A percentile compares a stretch with the other conserved stretches of the same genome.
phyloP scores from a whole-genome alignment of 106 monocot genomes.

The Ottelia alismoides region DNA sequence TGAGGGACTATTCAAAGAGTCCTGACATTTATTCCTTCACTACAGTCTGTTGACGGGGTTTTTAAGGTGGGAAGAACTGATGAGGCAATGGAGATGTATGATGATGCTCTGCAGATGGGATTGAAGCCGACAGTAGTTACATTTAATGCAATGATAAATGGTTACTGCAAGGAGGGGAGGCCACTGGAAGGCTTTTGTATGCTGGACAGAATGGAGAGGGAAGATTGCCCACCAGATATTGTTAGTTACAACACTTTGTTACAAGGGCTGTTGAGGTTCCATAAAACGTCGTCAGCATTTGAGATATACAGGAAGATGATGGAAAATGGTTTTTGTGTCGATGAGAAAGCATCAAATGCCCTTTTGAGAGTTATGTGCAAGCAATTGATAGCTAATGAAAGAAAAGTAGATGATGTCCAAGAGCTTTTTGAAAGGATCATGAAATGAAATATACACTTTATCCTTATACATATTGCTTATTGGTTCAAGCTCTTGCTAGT shows the following conservation, averaged over 20 bases:
- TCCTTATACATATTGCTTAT: constrained; percentile 65
- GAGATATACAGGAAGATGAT: constrained; percentile 46
- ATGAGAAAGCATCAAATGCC: constrained; percentile 47
- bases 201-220: constrained; percentile 34
- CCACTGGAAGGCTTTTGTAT: constrained; percentile 47
- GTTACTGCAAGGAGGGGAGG: constrained; percentile 68
- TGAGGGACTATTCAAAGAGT: constrained; percentile 27
- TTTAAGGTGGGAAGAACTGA: constrained; percentile 69
- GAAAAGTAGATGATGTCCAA: constrained; percentile 32
- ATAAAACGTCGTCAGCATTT: constrained; percentile 34
- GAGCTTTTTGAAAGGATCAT: constrained; percentile 27
- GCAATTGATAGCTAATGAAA: constrained; percentile 12
- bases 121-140: constrained; percentile 51
- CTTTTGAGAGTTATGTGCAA: constrained; percentile 65
- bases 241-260: constrained; percentile 54
- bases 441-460: constrained; percentile 19
- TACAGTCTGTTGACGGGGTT: constrained; percentile 71
- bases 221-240: constrained; percentile 31
- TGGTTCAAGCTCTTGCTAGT: constrained; percentile 66
- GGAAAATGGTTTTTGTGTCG: constrained; percentile 24
- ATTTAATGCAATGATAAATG: constrained; percentile 73
- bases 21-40: constrained; percentile 80
- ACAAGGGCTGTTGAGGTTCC: constrained; percentile 43
- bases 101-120: constrained; percentile 42
- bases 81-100: constrained; percentile 53